Base-by-base conservation (phyloP, 2,329 filamentous ascomycete species). In the Trichoderma sp. region DNA sequence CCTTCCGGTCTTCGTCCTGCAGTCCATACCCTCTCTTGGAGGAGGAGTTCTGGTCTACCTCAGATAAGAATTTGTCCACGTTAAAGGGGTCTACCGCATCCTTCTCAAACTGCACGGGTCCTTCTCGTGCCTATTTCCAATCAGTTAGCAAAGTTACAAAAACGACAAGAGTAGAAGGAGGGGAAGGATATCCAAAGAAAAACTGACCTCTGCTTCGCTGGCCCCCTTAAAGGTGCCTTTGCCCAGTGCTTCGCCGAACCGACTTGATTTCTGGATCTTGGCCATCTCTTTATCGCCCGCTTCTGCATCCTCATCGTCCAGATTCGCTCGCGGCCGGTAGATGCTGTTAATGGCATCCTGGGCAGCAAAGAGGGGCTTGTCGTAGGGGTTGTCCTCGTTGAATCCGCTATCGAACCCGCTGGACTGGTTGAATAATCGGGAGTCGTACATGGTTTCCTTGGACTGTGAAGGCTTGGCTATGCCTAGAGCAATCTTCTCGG, bases 301-400 rank as follows among this genome's bases (percentile, higher is more conserved):
- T 47, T 92, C 94, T 64, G 94, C 93, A 71, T 92, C 92, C 21
- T 93, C 92, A 18, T 94, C 93, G 64, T 91, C 92, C 77, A 91
- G 89, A 71, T 91, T 90, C 28, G 92, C 89, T 26, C 89, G 89
- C 1, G 95, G 94, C 39, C 94, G 89, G 82, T 99, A 99, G 76
- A 99, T 98, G 80, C 91, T 95, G 83, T 90, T 96, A 77, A 98
- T 94, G 9, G 94, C 95, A 79, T 98, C 95, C 80, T 98, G 94
- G 15, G 96, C 95, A 1, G 95, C 95, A 80, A 99, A 99, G 8
- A 99, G 85, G 24, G 96, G 96, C 83, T 98, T 98, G 81, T 98
- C 96, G 83, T 98, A 99, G 0, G 91, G 90, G 79, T 99, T 96
- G 81, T 99, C 96, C 81, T 99, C 96, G 81, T 99, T 99, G 87